Evolutionary conservation across 202 grass and related monocot genomes (phyloP).

Genomic region (Alloteropsis angusta): DNA sequence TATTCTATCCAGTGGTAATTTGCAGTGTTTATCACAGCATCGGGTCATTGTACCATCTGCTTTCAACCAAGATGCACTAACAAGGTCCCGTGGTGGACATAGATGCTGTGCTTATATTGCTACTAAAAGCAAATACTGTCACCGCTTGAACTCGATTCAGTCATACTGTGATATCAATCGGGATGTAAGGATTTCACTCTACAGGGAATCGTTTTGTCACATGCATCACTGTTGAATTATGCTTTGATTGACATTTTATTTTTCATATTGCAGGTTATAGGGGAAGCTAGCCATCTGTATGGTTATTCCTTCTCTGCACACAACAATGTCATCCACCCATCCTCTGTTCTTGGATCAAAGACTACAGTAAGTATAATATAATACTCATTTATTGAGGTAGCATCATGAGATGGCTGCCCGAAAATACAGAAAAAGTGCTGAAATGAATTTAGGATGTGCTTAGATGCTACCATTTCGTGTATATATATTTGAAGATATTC

Average conservation of each 20-base stretch:
- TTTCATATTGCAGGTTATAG: constrained; percentile 54
- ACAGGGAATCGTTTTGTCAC: background rate
- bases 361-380: constrained; percentile 67
- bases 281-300: constrained; percentile 80
- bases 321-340: constrained; percentile 87
- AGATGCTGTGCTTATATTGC: constrained; percentile 89
- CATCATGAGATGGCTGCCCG: background rate
- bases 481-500: background rate
- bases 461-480: background rate
- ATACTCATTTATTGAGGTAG: background rate
- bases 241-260: constrained; percentile 10
- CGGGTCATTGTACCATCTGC: constrained; percentile 59
- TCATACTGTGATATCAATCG: constrained; percentile 91
- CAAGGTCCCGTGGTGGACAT: constrained; percentile 29
- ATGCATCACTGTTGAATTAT: constrained; percentile 7
- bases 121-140: constrained; percentile 87
- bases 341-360: constrained; percentile 81
- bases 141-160: constrained; percentile 83
- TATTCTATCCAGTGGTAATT: constrained; percentile 47
- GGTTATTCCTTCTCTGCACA: constrained; percentile 89
- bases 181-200: constrained; percentile 57
- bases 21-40: constrained; percentile 76
- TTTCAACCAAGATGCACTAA: constrained; percentile 43
- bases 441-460: background rate
- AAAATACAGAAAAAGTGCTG: background rate